Evolutionary conservation across 176 grass and related monocot species (phyloP), one percentile per base, ranked within the genome.

Genomic region (Oryza australiensis): DNA sequence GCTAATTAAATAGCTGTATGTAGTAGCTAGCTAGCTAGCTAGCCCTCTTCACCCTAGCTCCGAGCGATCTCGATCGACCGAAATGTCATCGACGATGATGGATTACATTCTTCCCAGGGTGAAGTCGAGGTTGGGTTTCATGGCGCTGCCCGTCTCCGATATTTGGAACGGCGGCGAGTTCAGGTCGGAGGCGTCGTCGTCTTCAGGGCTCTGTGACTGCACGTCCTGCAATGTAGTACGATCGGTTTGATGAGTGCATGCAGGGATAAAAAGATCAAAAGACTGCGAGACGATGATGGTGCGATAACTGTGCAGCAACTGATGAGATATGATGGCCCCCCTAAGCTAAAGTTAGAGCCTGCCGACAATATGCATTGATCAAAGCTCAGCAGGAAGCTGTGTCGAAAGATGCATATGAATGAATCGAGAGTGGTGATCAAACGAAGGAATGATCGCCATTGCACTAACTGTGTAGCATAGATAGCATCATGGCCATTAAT

Each of bases 91-190:
- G 26, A 38, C 1, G 63, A 26, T 1, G 60, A 27, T 11, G 1
- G 23, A 3, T 72, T 55, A 90, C 72, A 90, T 90, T 66, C 83
- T 20, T 66, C 94, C 94, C 86, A 97, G 86, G 63, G 91, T 94
- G 84, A 97, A 97, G 64, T 97, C 91, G 3, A 97, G 91, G 67
- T 91, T 94, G 1, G 91, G 94, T 40, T 87, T 97, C 82, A 83
- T 93, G 67, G 63, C 72, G 41, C 75, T 48, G 27, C 76, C 48
- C 35, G 72, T 73, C 45, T 74, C 84, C 5, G 73, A 33, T 51
- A 72, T 41, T 26, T 66, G 83, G 82, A 90, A 93, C 26, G 87
- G 62, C 20, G 66, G 68, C 15, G 86, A 89, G 66, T 89, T 93
- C 70, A 90, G 76, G 68, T 89, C 70, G 3, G 84, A 60, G 76